Evolutionary conservation across 179 eudicot species (phyloP).

Genomic region (Heliamphora pulchella): DNA sequence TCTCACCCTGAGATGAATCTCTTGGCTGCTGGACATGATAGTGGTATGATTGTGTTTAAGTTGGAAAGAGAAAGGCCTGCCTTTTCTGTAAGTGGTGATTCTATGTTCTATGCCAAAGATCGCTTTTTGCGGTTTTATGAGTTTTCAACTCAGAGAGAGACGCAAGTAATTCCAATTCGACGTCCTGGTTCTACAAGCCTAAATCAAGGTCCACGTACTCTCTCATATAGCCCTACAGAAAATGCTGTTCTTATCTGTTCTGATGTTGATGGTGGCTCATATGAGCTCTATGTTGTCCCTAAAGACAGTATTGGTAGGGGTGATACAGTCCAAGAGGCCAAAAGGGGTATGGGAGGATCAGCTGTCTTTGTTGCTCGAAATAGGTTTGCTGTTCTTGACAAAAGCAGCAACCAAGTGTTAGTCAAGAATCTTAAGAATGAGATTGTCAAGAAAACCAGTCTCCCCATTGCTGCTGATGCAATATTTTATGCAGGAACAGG

Average conservation of each 20-base stretch:
- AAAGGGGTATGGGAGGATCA: constrained; percentile 72
- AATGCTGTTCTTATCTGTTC: constrained; percentile 79
- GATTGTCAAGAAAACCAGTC: constrained; percentile 66
- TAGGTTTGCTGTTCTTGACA: constrained; percentile 89
- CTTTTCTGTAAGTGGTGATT: constrained; percentile 73
- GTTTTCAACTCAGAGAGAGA: constrained; percentile 70
- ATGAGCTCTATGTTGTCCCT: constrained; percentile 76
- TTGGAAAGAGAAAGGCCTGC: constrained; percentile 96
- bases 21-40: constrained; percentile 92
- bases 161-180: constrained; percentile 76
- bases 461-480: constrained; percentile 72
- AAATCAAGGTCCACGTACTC: constrained; percentile 79
- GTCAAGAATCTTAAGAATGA: constrained; percentile 90
- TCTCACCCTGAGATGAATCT: constrained; percentile 96
- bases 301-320: constrained; percentile 72
- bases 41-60: constrained; percentile 95
- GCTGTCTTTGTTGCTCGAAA: constrained; percentile 88
- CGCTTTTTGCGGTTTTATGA: constrained; percentile 76
- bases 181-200: constrained; percentile 73
- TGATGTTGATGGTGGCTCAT: constrained; percentile 87
- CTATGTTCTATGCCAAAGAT: constrained; percentile 75
- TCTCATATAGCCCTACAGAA: constrained; percentile 84
- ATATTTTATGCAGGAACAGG: constrained; percentile 91
- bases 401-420: constrained; percentile 66
- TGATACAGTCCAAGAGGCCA: constrained; percentile 70